Evolutionary conservation across 257 asterid species (phyloP), one percentile per base, ranked within the genome.

Genomic region (Solanum chmielewskii): DNA sequence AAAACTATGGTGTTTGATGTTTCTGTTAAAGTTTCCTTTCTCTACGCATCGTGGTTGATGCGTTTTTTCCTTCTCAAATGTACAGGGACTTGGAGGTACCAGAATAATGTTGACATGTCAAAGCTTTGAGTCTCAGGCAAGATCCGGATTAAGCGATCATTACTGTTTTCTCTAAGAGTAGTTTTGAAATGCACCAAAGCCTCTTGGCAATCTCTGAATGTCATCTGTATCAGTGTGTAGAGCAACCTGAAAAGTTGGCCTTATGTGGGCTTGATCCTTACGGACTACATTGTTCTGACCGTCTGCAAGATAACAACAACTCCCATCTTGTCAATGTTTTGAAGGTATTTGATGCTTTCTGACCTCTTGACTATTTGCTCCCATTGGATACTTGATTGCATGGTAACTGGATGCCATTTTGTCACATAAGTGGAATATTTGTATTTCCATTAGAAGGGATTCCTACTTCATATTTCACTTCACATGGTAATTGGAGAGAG

Each of bases 221-320:
- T 37, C 76, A 80, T 31, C 29, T 80, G 31, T 89, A 31, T 42
- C 83, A 95, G 98, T 91, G 95, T 88, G 92, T 93, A 86, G 97
- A 92, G 92, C 93, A 91, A 90, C 95, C 98, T 90, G 96, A 93
- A 91, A 95, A 95, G 90, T 92, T 95, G 83, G 97, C 93, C 47
- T 89, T 95, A 49, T 94, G 98, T 88, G 98, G 98, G 85, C 98
- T 95, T 68, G 95, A 93, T 90, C 94, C 98, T 91, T 89, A 91
- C 83, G 89, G 87, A 88, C 90, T 95, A 92, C 89, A 92, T 83
- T 93, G 95, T 82, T 92, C 91, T 88, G 98, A 94, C 29, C 98
- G 98, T 59, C 92, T 95, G 83, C 98, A 95, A 92, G 98, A 93
- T 88, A 90, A 92, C 89, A 87, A 85, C 25, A 91, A 89, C 86